A percentile compares a stretch with the other conserved stretches of the same genome.
phyloP scores from a whole-genome alignment of 768 basidiomycete species.

The Lactarius psammicola region DNA sequence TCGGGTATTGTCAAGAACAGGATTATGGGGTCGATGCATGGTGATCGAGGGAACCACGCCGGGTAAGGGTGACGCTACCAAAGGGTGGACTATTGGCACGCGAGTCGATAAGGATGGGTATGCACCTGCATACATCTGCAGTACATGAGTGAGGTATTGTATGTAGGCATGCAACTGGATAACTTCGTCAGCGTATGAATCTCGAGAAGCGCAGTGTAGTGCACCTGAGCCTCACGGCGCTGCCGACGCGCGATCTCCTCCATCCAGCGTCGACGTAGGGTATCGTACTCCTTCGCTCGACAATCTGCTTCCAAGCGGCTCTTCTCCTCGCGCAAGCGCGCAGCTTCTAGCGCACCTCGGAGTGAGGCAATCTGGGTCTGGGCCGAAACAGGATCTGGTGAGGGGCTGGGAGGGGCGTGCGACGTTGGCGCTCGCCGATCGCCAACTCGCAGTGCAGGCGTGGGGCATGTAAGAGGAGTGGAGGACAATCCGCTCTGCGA shows the following conservation, averaged over 20 bases:
- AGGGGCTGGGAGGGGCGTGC: slow-evolving; percentile 3
- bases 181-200: background rate
- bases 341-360: slow-evolving; percentile 27
- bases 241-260: slow-evolving; percentile 12
- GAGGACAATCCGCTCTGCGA: background rate
- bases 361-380: slow-evolving; percentile 25
- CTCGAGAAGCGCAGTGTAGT: background rate
- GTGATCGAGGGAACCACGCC: background rate
- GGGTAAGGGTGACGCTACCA: slow-evolving; percentile 2
- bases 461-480: background rate
- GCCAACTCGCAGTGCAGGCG: slow-evolving; percentile 1
- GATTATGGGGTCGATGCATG: background rate
- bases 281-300: slow-evolving; percentile 16
- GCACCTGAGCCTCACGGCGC: slow-evolving; percentile 16
- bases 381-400: slow-evolving; percentile 9
- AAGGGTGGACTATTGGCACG: background rate
- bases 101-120: background rate
- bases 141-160: slow-evolving; percentile 13
- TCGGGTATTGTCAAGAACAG: slow-evolving; percentile 1
- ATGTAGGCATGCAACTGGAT: slow-evolving; percentile 15
- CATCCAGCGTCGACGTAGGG: slow-evolving; percentile 7
- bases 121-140: slow-evolving; percentile 5
- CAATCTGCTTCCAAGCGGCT: slow-evolving; percentile 22
- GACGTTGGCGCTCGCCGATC: slow-evolving; percentile 2
- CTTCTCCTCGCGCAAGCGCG: slow-evolving; percentile 27